Base-by-base conservation (phyloP, 495 filamentous ascomycete genomes). In the Penicillium chermesinum region DNA sequence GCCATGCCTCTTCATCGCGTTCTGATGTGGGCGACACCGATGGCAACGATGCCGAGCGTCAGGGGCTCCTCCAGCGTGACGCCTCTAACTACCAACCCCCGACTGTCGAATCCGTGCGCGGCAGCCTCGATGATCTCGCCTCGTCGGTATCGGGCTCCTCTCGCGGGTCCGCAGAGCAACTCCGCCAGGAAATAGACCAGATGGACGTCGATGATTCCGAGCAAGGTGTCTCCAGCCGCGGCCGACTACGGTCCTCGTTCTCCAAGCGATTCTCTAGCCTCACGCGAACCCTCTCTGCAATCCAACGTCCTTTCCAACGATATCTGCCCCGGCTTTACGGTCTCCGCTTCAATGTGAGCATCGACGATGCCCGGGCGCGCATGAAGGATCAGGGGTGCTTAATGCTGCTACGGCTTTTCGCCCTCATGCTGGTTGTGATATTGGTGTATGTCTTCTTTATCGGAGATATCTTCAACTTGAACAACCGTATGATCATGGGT, bases 371-470 rank as follows among this genome's bases (percentile, higher is more conserved):
- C 12, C 61, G 62, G 15, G 35, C 54, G 20, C 55, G 54, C 8
- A 49, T 70, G 47, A 60, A 53, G 40, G 58, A 61, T 15, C 62
- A 72, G 30, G 73, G 71, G 18, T 80, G 80, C 61, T 74, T 88
- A 4, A 62, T 89, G 35, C 53, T 88, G 37, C 83, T 83, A 13
- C 79, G 91, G 6, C 62, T 93, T 15, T 75, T 87, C 40, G 90
- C 85, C 4, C 64, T 95, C 22, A 64, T 90, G 39, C 64, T 95
- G 21, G 79, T 96, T 8, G 65, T 91, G 27, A 74, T 76, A 7
- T 67, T 94, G 49, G 72, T 94, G 8, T 98, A 95, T 64, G 63
- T 88, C 22, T 69, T 98, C 38, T 87, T 98, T 52, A 79, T 91
- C 34, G 85, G 87, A 50, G 86, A 91, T 62, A 53, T 94, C 12